Evolutionary conservation across 2,329 filamentous ascomycete species (phyloP).

Genomic region (Ilyonectria mors-panacis): DNA sequence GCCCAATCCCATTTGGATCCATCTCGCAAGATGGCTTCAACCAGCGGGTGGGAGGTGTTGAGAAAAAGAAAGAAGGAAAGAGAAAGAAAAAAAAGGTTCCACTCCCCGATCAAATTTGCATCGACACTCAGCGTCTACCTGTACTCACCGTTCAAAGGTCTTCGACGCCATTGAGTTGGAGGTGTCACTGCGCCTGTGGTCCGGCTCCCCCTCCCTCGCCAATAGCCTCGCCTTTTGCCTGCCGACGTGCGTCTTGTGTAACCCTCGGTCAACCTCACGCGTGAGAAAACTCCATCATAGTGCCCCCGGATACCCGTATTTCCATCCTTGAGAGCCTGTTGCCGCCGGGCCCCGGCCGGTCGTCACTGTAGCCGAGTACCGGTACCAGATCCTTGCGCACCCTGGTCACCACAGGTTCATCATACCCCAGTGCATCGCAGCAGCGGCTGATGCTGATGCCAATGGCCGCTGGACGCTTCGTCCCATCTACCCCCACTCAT

Average conservation of each 20-base stretch:
- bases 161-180: slow-evolving; percentile 32
- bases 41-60: background rate
- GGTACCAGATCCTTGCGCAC: slow-evolving; percentile 42
- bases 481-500: slow-evolving; percentile 47
- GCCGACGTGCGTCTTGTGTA: slow-evolving; percentile 43
- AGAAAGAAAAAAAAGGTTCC: background rate
- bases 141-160: slow-evolving; percentile 11
- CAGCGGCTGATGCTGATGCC: slow-evolving; percentile 44
- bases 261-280: slow-evolving; percentile 40
- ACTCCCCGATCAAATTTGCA: background rate
- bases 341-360: slow-evolving; percentile 32
- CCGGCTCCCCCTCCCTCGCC: slow-evolving; percentile 34
- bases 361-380: slow-evolving; percentile 34
- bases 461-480: slow-evolving; percentile 42
- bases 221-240: slow-evolving; percentile 37
- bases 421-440: slow-evolving; percentile 41
- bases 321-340: slow-evolving; percentile 35
- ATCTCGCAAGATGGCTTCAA: slow-evolving; percentile 14
- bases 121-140: background rate
- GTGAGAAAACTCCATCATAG: slow-evolving; percentile 35
- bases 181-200: slow-evolving; percentile 34
- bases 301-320: slow-evolving; percentile 35
- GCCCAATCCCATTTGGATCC: slow-evolving; percentile 8
- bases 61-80: background rate
- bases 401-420: slow-evolving; percentile 39